Evolutionary conservation across 2,329 filamentous ascomycete species (phyloP).

Genomic region (Penicillium sp.): DNA sequence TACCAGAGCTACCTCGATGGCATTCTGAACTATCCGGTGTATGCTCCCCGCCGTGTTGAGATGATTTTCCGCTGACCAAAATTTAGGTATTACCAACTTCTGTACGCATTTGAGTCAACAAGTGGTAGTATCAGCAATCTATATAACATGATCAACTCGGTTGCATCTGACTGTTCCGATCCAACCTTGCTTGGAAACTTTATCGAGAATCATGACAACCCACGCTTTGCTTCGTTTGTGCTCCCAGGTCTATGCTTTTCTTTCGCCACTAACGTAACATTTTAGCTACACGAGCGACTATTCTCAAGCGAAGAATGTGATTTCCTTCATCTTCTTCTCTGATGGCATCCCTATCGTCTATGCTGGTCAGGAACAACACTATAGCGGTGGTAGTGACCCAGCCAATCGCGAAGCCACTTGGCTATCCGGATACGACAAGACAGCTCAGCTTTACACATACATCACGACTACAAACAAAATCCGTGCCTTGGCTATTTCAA

Average conservation of each 20-base stretch:
- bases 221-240: slow-evolving; percentile 54
- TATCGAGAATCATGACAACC: slow-evolving; percentile 65
- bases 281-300: slow-evolving; percentile 37
- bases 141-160: slow-evolving; percentile 40
- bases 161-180: slow-evolving; percentile 46
- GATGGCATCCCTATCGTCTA: slow-evolving; percentile 69
- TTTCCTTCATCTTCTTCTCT: slow-evolving; percentile 62
- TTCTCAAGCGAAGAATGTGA: slow-evolving; percentile 61
- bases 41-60: not conserved
- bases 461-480: slow-evolving; percentile 56
- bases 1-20: slow-evolving; percentile 53
- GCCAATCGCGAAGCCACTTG: slow-evolving; percentile 62
- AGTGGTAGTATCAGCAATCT: slow-evolving; percentile 42
- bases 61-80: slow-evolving; percentile 54
- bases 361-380: slow-evolving; percentile 70
- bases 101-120: slow-evolving; percentile 40
- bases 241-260: not conserved
- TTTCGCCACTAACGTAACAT: not conserved
- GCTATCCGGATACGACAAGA: slow-evolving; percentile 55
- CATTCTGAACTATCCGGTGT: slow-evolving; percentile 54
- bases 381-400: slow-evolving; percentile 55
- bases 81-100: slow-evolving; percentile 47
- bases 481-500: slow-evolving; percentile 49
- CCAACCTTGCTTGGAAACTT: slow-evolving; percentile 58
- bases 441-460: slow-evolving; percentile 54